Conservation (phyloP, 805 yeast genomes). For the Metschnikowia arizonensis region DNA sequence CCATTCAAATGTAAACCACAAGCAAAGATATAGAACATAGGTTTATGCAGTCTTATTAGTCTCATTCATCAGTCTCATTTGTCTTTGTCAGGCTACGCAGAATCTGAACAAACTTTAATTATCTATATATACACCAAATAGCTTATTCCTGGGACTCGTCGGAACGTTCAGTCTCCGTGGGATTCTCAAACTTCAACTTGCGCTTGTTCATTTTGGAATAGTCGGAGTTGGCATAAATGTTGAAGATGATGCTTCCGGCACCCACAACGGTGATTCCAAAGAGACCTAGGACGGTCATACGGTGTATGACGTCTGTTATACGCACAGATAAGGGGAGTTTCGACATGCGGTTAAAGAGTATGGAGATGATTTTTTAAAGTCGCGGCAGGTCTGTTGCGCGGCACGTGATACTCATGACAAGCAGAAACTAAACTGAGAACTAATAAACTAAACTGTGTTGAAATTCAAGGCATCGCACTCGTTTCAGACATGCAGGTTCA, state of each 20-base stretch:
- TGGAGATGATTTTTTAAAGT: background rate
- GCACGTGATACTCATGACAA: background rate
- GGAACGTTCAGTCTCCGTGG: background rate
- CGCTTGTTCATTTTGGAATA: slow-evolving; percentile 38
- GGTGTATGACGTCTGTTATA: slow-evolving; percentile 41
- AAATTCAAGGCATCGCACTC: too few species aligned
- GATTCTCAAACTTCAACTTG: slow-evolving; percentile 36
- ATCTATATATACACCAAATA: background rate
- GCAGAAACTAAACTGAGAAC: too few species aligned
- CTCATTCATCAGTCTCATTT: too few species aligned
- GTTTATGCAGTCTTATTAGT: too few species aligned
- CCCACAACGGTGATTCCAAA: slow-evolving; percentile 40
- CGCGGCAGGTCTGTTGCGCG: background rate
- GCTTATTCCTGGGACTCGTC: background rate
- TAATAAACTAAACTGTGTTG: too few species aligned
- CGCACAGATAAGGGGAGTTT: slow-evolving; percentile 42
- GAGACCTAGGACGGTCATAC: slow-evolving; percentile 36
- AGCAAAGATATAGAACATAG: too few species aligned
- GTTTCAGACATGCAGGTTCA: too few species aligned
- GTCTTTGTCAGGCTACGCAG: background rate
- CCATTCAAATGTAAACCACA: too few species aligned
- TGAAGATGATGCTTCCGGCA: slow-evolving; percentile 36
- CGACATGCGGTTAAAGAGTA: slow-evolving; percentile 10
- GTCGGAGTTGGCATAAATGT: slow-evolving; percentile 42
- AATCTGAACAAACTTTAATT: background rate